Base-by-base conservation (phyloP, 2,329 filamentous ascomycete species). In the Penicillium griseofulvum region DNA sequence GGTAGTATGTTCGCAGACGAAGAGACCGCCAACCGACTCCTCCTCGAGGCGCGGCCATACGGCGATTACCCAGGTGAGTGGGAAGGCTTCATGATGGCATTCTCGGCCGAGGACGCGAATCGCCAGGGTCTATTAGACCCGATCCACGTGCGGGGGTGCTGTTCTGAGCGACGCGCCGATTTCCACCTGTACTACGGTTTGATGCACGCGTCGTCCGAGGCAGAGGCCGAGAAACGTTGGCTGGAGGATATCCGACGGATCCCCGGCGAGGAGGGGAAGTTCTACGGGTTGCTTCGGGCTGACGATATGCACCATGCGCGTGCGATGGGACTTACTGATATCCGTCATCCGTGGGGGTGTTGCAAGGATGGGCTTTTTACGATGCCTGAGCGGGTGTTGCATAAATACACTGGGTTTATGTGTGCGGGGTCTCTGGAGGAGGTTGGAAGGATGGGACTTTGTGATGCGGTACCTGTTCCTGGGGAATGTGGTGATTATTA, bases 261-360 rank as follows among this genome's bases (percentile, higher is more conserved):
- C 2, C 34, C 34, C 10, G 47, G 48, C 0, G 24, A 22, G 3
- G n/a, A 33, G 0, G 39, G 19, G 1, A 36, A 39, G 2, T 51
- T 51, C 47, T 45, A 51, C 33, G 52, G 47, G 33, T 16, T 37
- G 17, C 12, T 51, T 9, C 39, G 34, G 52, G 52, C 52, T n/a
- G 47, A 55, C 9, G 19, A 38, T 19, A 11, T 39, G 26, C n/a
- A 11, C 0, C 39, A 51, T 1, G 52, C 52, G 14, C 26, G 26
- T 5, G 47, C 33, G 5, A 38, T 55, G 47, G 52, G 47, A 7
- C 17, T 55, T 5, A 22, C 9, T 1, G 22, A 55, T 14, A 42
- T 49, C 16, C 22, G 11, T 5, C 52, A 55, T 38, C 38, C 47
- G 0, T 51, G 47, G 47, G 52, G 52, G 7, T 51, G 52, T 29